A percentile compares a stretch with the other conserved stretches of the same genome.
Evolutionary conservation across 2,329 filamentous ascomycete genomes (phyloP).

Genomic region (Phaeosphaeriaceae sp.): DNA sequence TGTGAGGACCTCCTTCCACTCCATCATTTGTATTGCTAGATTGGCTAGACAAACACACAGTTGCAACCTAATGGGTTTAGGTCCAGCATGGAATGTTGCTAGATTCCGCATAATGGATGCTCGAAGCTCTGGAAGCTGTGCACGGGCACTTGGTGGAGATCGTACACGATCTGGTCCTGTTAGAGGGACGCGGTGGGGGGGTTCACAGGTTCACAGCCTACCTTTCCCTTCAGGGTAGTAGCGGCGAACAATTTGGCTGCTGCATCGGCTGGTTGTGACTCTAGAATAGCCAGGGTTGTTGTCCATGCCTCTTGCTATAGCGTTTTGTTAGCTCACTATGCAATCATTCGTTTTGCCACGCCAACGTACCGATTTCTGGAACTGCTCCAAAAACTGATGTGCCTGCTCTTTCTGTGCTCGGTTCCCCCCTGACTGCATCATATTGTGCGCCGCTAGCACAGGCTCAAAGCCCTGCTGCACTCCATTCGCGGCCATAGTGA

Average conservation of each 20-base stretch:
- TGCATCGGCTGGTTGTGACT: constrained; percentile 74
- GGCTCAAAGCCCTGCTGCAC: constrained; percentile 77
- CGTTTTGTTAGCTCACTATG: constrained; percentile 29
- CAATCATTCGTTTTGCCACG: constrained; percentile 5
- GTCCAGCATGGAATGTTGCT: constrained; percentile 79
- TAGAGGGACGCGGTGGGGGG: constrained; percentile 15
- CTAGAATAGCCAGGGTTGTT: constrained; percentile 83
- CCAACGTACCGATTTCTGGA: constrained; percentile 91
- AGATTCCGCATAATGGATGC: constrained; percentile 83
- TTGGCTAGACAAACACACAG: constrained; percentile 94
- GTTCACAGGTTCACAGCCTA: constrained; percentile 51
- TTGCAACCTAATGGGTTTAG: constrained; percentile 80
- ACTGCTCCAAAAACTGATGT: constrained; percentile 88
- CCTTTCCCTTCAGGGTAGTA: constrained; percentile 97
- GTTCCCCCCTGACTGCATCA: constrained; percentile 85
- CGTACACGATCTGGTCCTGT: constrained; percentile 83
- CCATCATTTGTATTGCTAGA: constrained; percentile 92
- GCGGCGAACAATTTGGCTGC: constrained; percentile 95
- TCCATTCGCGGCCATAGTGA: constrained; percentile 71
- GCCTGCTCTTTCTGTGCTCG: constrained; percentile 85
- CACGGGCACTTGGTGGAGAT: constrained; percentile 86
- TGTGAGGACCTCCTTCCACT: constrained; percentile 91
- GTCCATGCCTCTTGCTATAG: constrained; percentile 86
- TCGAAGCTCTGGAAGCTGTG: constrained; percentile 77
- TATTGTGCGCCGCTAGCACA: constrained; percentile 85